phyloP scores from a whole-genome alignment of 2,329 filamentous ascomycete species.

The Colletotrichum sp. region DNA sequence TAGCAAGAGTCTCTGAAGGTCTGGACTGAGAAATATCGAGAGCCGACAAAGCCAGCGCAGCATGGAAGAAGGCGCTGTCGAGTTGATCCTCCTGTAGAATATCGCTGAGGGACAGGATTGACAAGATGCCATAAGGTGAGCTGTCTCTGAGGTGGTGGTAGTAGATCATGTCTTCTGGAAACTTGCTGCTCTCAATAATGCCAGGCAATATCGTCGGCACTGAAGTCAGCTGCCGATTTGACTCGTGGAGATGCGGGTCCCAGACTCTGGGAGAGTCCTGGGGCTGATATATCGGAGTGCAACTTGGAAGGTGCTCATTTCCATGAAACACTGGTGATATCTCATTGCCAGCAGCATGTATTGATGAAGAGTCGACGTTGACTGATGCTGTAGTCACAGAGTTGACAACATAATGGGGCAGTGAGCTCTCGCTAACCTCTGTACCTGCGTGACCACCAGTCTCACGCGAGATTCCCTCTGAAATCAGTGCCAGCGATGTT shows the following conservation, averaged over 20 bases:
- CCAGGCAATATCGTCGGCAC: not conserved
- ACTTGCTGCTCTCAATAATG: not conserved
- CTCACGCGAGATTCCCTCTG: not conserved
- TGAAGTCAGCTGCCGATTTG: not conserved
- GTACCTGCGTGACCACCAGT: rapidly evolving
- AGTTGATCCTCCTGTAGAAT: not conserved
- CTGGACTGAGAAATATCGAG: not conserved
- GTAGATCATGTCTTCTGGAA: conserved; percentile 3
- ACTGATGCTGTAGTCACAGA: not conserved
- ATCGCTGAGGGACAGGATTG: not conserved
- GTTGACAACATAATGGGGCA: not conserved
- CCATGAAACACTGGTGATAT: not conserved
- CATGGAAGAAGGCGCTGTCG: not conserved
- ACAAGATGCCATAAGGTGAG: not conserved
- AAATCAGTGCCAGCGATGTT: not conserved
- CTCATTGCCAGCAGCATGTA: not conserved
- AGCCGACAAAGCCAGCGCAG: not conserved
- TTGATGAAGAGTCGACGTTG: not conserved
- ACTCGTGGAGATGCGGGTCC: not conserved
- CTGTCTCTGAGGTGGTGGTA: not conserved
- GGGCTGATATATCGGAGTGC: not conserved
- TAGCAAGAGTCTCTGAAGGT: not conserved
- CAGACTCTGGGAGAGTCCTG: not conserved
- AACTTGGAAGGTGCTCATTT: not conserved
- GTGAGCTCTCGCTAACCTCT: not conserved